These are phyloP conservation scores for Alternaria arbusti DNA, from an alignment of 2,329 filamentous ascomycete species.

Conservation along the genomic window DNA sequence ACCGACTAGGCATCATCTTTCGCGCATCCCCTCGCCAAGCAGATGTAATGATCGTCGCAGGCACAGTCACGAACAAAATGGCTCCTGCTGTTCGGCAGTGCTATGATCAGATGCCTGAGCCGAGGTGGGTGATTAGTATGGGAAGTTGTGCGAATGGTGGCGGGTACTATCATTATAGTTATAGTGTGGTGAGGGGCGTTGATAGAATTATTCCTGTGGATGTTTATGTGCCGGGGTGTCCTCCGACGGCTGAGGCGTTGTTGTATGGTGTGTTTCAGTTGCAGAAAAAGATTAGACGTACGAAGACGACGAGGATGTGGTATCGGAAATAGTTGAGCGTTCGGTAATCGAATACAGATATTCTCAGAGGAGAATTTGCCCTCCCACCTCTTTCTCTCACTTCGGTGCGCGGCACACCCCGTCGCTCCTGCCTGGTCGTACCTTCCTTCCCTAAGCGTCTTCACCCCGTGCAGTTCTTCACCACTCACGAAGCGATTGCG, in stretches of 20 bases:
- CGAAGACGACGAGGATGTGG: conserved; percentile 63
- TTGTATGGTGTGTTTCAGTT: conserved; percentile 74
- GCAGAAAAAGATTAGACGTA: conserved; percentile 76
- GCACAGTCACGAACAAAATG: conserved; percentile 95
- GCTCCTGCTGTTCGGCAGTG: conserved; percentile 85
- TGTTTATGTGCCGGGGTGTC: conserved; percentile 80
- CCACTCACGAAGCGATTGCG: too few species aligned
- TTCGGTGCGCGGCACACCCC: neutral
- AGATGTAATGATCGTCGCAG: conserved; percentile 93
- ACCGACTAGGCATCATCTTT: conserved; percentile 90
- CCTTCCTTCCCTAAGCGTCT: too few species aligned
- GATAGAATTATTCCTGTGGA: conserved; percentile 82
- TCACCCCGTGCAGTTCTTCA: too few species aligned
- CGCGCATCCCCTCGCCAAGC: conserved; percentile 86
- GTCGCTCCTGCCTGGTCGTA: too few species aligned
- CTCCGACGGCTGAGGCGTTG: conserved; percentile 62
- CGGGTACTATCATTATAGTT: conserved; percentile 87
- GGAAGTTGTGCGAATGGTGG: conserved; percentile 84
- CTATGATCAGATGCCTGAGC: conserved; percentile 95
- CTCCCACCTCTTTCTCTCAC: neutral
- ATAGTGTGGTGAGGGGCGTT: conserved; percentile 77
- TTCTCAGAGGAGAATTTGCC: too few species aligned
- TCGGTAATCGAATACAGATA: too few species aligned
- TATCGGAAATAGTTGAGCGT: conserved; percentile 56
- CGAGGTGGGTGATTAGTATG: conserved; percentile 86